Evolutionary conservation across 2,329 filamentous ascomycete species (phyloP).

Genomic region (Ascochyta fabae): DNA sequence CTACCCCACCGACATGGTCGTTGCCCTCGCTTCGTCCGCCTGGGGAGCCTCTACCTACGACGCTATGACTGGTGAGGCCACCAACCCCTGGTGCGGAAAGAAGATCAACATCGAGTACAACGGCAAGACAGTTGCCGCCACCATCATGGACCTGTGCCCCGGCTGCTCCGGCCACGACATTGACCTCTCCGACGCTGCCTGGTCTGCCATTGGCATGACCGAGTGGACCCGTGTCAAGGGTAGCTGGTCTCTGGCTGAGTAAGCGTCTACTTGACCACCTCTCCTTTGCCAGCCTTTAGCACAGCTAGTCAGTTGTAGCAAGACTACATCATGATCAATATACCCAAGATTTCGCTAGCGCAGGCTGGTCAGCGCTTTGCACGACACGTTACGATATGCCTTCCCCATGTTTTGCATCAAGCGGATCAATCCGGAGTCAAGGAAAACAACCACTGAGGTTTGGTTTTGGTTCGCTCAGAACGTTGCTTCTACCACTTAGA

Average conservation of each 20-base stretch:
- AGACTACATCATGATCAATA: constrained; percentile 31
- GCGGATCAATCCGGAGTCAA: constrained; percentile 33
- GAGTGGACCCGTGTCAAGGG: constrained; percentile 35
- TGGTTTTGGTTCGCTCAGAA: constrained; percentile 22
- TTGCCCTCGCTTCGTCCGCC: constrained; percentile 37
- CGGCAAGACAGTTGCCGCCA: constrained; percentile 36
- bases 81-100: constrained; percentile 46
- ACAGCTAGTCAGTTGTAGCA: constrained; percentile 24
- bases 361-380: constrained; percentile 51
- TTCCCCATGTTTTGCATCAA: constrained; percentile 28
- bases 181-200: constrained; percentile 41
- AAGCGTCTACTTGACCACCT: constrained; percentile 23
- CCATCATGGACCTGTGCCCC: constrained; percentile 45
- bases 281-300: constrained; percentile 30
- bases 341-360: constrained; percentile 47
- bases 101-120: constrained; percentile 41
- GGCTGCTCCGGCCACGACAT: constrained; percentile 41
- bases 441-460: constrained; percentile 26
- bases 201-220: constrained; percentile 33
- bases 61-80: constrained; percentile 37
- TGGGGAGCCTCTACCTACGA: constrained; percentile 43
- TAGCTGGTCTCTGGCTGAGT: constrained; percentile 33
- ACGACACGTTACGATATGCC: constrained; percentile 44
- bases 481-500: constrained; percentile 16
- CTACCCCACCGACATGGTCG: constrained; percentile 30